phyloP scores from a whole-genome alignment of 805 yeast species.

The Schwanniomyces sp. region DNA sequence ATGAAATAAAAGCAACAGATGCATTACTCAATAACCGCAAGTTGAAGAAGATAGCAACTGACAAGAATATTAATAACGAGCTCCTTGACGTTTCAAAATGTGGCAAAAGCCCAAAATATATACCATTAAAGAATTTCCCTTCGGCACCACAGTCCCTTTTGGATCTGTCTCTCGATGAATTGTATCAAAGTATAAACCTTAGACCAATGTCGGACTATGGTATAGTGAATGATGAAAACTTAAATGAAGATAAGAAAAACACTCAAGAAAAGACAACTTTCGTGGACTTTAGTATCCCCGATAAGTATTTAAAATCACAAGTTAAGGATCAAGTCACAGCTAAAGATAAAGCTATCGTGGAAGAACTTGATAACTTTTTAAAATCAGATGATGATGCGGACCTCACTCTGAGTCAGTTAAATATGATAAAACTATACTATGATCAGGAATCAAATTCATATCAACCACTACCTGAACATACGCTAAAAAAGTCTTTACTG shows the following conservation, averaged over 20 bases:
- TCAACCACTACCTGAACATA: constrained; percentile 34
- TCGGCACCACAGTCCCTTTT: constrained; percentile 20
- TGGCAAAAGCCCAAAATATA: constrained; percentile 11
- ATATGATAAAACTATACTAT: constrained; percentile 23
- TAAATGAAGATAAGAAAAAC: neutral
- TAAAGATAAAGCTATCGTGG: constrained; percentile 24
- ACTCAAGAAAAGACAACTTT: constrained; percentile 2
- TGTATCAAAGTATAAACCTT: constrained; percentile 14
- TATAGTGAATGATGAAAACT: neutral
- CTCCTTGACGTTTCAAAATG: neutral
- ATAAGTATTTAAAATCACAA: constrained; percentile 20
- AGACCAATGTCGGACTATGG: constrained; percentile 1
- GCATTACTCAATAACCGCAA: neutral
- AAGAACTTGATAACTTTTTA: constrained; percentile 21
- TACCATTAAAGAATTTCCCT: constrained; percentile 34
- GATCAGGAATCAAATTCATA: constrained; percentile 25
- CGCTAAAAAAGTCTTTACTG: constrained; percentile 36
- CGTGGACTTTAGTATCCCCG: constrained; percentile 27
- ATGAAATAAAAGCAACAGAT: constrained; percentile 1
- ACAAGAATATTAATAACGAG: neutral
- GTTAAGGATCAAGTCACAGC: constrained; percentile 18
- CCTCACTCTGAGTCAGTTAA: constrained; percentile 19
- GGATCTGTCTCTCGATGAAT: constrained; percentile 14
- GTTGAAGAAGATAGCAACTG: neutral
- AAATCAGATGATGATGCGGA: constrained; percentile 22